phyloP scores from a whole-genome alignment of 2,329 filamentous ascomycete species.

The Fusarium tjaetaba region DNA sequence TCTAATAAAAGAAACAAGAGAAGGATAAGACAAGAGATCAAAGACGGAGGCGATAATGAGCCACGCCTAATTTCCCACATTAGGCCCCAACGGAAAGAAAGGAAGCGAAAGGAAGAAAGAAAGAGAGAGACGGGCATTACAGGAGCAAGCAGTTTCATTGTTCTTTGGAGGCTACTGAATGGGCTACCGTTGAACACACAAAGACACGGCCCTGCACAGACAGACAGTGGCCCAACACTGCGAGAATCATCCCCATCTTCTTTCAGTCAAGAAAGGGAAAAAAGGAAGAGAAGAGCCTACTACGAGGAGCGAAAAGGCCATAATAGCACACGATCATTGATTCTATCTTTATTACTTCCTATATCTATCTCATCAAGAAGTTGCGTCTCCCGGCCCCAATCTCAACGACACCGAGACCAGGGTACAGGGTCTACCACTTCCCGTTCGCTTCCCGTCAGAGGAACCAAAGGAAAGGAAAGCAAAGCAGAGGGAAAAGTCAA shows the following conservation, averaged over 20 bases:
- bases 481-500: neutral
- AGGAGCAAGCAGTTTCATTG: constrained; percentile 38
- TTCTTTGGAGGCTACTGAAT: constrained; percentile 36
- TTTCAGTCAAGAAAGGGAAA: constrained; percentile 24
- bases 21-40: constrained; percentile 20
- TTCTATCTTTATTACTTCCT: constrained; percentile 8
- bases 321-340: neutral
- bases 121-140: constrained; percentile 9
- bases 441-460: constrained; percentile 32
- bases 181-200: constrained; percentile 29
- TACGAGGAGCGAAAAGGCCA: neutral
- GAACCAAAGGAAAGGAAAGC: neutral
- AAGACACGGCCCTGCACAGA: constrained; percentile 36
- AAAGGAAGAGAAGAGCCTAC: neutral
- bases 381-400: neutral
- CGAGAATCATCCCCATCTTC: constrained; percentile 18
- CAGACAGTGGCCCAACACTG: constrained; percentile 30
- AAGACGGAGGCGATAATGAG: constrained; percentile 38
- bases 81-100: constrained; percentile 28
- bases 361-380: constrained; percentile 5
- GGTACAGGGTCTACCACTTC: constrained; percentile 20
- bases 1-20: constrained; percentile 3
- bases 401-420: constrained; percentile 12
- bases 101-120: constrained; percentile 3
- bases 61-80: constrained; percentile 25